phyloP scores from a whole-genome alignment of 345 rosid species.

The Populus alba region DNA sequence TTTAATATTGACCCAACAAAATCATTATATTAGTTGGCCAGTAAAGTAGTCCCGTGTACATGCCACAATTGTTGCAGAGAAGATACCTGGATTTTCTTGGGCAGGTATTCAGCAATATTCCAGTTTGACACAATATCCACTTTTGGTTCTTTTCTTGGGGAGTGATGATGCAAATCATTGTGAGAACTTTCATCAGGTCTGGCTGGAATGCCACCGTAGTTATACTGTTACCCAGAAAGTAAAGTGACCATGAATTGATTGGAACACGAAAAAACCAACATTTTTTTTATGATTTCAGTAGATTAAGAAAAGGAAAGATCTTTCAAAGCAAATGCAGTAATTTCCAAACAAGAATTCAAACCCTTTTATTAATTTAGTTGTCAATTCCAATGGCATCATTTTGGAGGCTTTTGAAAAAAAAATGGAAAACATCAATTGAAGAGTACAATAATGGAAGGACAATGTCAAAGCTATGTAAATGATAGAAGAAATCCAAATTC shows the following conservation, averaged over 20 bases:
- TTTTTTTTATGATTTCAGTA: not conserved
- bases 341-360: slow-evolving; percentile 9
- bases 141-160: slow-evolving; percentile 42
- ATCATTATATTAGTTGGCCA: not conserved
- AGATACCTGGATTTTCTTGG: slow-evolving; percentile 73
- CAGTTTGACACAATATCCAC: slow-evolving; percentile 84
- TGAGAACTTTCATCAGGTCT: slow-evolving; percentile 47
- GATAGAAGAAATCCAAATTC: too few relatives aligned
- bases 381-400: not conserved
- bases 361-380: not conserved
- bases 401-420: not conserved
- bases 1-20: not conserved
- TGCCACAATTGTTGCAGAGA: not conserved
- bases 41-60: not conserved
- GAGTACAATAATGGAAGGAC: too few relatives aligned
- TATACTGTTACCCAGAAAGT: slow-evolving; percentile 47
- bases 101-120: slow-evolving; percentile 73
- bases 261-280: too few relatives aligned
- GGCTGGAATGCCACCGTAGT: slow-evolving; percentile 82
- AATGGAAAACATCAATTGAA: too few relatives aligned
- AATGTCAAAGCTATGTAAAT: too few relatives aligned
- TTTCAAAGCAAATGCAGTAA: not conserved
- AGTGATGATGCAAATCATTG: slow-evolving; percentile 13
- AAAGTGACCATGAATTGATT: slow-evolving; percentile 7
- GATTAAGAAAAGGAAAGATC: not conserved